Evolutionary conservation across 2,329 filamentous ascomycete species (phyloP).

Genomic region (Aureobasidium melanogenum): DNA sequence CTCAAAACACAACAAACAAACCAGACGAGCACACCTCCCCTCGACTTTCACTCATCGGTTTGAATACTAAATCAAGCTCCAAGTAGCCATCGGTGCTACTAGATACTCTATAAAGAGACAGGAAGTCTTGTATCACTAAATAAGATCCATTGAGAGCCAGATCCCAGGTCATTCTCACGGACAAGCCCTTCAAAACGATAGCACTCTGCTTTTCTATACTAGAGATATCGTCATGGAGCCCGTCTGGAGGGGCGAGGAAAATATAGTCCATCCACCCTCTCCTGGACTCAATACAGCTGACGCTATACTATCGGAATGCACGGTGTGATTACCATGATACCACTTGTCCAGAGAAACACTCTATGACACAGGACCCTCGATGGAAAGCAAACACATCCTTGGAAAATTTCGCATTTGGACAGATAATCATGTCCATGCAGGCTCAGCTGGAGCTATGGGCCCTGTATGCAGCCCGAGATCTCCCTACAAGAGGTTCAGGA

Average conservation of each 20-base stretch:
- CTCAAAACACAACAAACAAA: background rate
- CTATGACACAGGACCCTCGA: background rate
- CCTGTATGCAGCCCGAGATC: background rate
- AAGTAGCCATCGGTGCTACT: background rate
- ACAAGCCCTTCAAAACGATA: background rate
- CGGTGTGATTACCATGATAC: background rate
- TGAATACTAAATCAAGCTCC: background rate
- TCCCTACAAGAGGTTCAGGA: background rate
- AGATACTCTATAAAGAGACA: background rate
- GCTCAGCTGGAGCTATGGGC: background rate
- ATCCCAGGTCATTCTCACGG: background rate
- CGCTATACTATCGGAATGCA: background rate
- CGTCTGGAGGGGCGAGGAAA: background rate
- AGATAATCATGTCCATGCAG: background rate
- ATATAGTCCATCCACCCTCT: background rate
- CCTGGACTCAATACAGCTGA: background rate
- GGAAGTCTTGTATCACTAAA: too few relatives aligned
- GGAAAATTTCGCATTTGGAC: background rate
- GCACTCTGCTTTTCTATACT: background rate
- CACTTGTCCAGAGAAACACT: background rate
- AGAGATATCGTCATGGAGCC: background rate
- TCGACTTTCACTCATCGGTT: background rate
- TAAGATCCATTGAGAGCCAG: too few relatives aligned
- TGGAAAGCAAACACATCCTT: background rate
- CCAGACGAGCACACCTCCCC: background rate